phyloP scores from a whole-genome alignment of 495 filamentous ascomycete genomes.

The Aspergillus olivimuriae region DNA sequence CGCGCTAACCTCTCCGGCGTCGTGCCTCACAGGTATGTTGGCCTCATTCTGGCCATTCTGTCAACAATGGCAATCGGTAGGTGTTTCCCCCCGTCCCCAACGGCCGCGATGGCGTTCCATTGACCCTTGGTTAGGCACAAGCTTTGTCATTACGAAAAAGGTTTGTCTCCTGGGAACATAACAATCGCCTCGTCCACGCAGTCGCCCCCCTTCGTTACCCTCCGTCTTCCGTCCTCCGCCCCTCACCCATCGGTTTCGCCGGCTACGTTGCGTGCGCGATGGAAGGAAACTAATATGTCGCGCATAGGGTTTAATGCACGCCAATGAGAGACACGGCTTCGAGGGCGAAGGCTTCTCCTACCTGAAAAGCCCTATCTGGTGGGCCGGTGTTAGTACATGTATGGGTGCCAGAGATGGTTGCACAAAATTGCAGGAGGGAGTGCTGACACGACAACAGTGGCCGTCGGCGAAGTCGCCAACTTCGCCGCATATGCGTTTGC shows the following conservation, averaged over 20 bases:
- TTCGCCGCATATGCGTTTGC: conserved; percentile 98
- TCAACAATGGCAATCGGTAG: conserved; percentile 92
- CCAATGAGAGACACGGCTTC: conserved; percentile 86
- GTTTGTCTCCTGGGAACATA: conserved; percentile 37
- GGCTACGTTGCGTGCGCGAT: neutral
- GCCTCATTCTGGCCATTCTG: conserved; percentile 78
- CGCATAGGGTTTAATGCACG: conserved; percentile 76
- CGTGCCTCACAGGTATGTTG: conserved; percentile 68
- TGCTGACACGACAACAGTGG: conserved; percentile 44
- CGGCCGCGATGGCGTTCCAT: conserved; percentile 4
- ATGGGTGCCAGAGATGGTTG: conserved; percentile 24
- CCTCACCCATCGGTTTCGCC: conserved; percentile 2
- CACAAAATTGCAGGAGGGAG: neutral
- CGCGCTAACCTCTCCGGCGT: conserved; percentile 27
- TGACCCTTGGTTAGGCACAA: conserved; percentile 54
- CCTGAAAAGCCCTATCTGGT: conserved; percentile 88
- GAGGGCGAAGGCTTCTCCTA: conserved; percentile 96
- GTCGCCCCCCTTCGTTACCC: too few relatives aligned
- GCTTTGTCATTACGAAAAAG: conserved; percentile 93
- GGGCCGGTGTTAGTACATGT: conserved; percentile 86
- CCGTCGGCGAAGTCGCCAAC: conserved; percentile 84
- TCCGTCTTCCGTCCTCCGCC: too few relatives aligned
- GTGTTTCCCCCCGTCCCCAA: conserved; percentile 18
- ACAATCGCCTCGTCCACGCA: conserved; percentile 8
- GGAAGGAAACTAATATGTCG: conserved; percentile 13